Percentiles rank a stretch among this genome's conserved stretches.
phyloP scores from a whole-genome alignment of 495 filamentous ascomycete species.

The Penicillium lagena region DNA sequence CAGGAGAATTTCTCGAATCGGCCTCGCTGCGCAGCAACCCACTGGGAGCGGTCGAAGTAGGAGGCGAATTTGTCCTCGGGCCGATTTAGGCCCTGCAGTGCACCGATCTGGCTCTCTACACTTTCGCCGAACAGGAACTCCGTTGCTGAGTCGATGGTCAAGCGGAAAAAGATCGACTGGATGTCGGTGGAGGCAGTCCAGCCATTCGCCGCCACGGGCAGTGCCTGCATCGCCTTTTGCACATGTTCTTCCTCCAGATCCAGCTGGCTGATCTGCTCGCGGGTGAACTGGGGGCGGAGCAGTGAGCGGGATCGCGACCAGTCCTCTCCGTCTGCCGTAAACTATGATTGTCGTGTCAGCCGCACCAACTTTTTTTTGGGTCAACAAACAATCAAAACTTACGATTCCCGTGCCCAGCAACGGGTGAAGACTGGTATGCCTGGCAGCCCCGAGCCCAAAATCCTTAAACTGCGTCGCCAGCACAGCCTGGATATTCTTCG shows the following conservation, averaged over 20 bases:
- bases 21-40: conserved; percentile 24
- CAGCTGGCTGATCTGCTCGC: conserved; percentile 44
- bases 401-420: conserved; percentile 43
- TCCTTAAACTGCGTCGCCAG: conserved; percentile 51
- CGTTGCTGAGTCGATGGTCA: conserved; percentile 62
- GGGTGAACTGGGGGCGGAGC: conserved; percentile 50
- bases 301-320: conserved; percentile 50
- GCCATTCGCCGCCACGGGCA: conserved; percentile 25
- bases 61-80: conserved; percentile 28
- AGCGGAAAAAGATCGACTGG: conserved; percentile 54
- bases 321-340: conserved; percentile 41
- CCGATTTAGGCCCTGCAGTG: conserved; percentile 15
- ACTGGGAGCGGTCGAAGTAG: conserved; percentile 36
- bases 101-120: conserved; percentile 33
- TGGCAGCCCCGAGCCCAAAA: conserved; percentile 33
- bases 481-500: conserved; percentile 48
- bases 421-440: conserved; percentile 27
- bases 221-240: conserved; percentile 33
- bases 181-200: conserved; percentile 49
- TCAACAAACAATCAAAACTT: conserved; percentile 9
- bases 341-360: conserved; percentile 18
- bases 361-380: no score
- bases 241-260: conserved; percentile 47
- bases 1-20: conserved; percentile 49
- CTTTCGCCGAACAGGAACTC: conserved; percentile 64